These are phyloP conservation scores for Chrysosporium queenslandicum DNA, from an alignment of 2,329 filamentous ascomycete species.

Conservation along the genomic window DNA sequence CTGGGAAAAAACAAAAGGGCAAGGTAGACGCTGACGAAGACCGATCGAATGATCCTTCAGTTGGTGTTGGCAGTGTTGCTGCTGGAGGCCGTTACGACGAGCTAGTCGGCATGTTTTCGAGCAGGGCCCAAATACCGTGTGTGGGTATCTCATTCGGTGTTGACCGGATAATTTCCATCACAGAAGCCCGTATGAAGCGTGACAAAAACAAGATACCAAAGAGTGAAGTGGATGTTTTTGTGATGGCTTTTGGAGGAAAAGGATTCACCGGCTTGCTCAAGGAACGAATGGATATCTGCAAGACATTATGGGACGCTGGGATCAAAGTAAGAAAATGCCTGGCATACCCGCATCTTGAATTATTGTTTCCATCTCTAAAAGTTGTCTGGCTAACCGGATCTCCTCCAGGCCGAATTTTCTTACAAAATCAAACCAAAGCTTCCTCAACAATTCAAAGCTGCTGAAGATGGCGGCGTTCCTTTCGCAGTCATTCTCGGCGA, in stretches of 20 bases:
- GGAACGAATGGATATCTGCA: constrained; percentile 72
- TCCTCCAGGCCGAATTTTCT: constrained; percentile 61
- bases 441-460: constrained; percentile 80
- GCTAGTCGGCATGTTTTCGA: constrained; percentile 85
- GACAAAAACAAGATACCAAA: constrained; percentile 48
- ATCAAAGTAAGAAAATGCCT: constrained; percentile 54
- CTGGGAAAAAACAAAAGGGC: constrained; percentile 46
- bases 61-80: constrained; percentile 78
- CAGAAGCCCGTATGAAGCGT: constrained; percentile 62
- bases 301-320: constrained; percentile 71
- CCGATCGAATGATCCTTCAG: constrained; percentile 64
- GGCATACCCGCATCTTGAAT: no score
- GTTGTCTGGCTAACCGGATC: constrained; percentile 19
- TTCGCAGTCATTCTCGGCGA: constrained; percentile 85
- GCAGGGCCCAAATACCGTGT: constrained; percentile 76
- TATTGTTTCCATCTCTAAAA: background rate
- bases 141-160: constrained; percentile 90
- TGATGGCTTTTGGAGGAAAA: constrained; percentile 91
- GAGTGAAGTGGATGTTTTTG: constrained; percentile 78
- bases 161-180: constrained; percentile 89
- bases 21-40: constrained; percentile 51
- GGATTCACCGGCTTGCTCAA: constrained; percentile 69
- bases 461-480: constrained; percentile 67
- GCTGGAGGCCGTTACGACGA: constrained; percentile 88
- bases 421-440: constrained; percentile 89